These are phyloP conservation scores for Orychophragmus violaceus DNA, from an alignment of 345 rosid species.

Conservation along the genomic window DNA sequence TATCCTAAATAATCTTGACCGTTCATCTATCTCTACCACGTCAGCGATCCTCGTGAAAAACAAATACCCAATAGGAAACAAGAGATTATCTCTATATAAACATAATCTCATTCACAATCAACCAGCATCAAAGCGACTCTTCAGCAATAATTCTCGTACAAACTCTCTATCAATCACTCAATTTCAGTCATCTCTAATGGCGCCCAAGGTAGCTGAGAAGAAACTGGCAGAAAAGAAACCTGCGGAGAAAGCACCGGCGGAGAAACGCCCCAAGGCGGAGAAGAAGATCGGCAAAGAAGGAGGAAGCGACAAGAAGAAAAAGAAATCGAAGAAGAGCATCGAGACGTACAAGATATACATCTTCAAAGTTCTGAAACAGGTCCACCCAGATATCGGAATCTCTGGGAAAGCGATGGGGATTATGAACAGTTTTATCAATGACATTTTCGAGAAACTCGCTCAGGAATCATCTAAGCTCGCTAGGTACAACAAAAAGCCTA, in stretches of 20 bases:
- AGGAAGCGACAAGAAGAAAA: slow-evolving; percentile 48
- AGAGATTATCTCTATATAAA: slow-evolving; percentile 25
- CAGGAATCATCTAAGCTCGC: slow-evolving; percentile 22
- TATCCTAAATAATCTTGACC: neutral
- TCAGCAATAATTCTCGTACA: neutral
- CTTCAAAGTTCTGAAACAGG: no score
- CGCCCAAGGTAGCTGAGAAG: slow-evolving; percentile 61
- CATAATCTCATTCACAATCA: neutral
- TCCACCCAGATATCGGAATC: no score
- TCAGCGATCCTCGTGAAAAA: slow-evolving; percentile 27
- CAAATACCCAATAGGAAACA: slow-evolving; percentile 21
- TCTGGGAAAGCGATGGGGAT: no score
- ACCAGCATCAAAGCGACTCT: neutral
- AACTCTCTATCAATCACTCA: neutral
- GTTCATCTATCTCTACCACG: neutral
- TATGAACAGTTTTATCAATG: no score
- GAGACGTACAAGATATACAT: no score
- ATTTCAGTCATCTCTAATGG: slow-evolving; percentile 28
- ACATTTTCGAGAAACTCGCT: no score
- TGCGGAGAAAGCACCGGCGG: slow-evolving; percentile 26
- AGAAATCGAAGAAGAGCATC: slow-evolving; percentile 53
- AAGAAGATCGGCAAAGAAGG: slow-evolving; percentile 52
- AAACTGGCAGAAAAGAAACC: slow-evolving; percentile 28
- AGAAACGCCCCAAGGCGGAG: slow-evolving; percentile 59
- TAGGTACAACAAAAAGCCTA: slow-evolving; percentile 20